Evolutionary conservation across 2,329 filamentous ascomycete genomes (phyloP), one percentile per base, ranked within the genome.

Genomic region (Arthroderma sp.): DNA sequence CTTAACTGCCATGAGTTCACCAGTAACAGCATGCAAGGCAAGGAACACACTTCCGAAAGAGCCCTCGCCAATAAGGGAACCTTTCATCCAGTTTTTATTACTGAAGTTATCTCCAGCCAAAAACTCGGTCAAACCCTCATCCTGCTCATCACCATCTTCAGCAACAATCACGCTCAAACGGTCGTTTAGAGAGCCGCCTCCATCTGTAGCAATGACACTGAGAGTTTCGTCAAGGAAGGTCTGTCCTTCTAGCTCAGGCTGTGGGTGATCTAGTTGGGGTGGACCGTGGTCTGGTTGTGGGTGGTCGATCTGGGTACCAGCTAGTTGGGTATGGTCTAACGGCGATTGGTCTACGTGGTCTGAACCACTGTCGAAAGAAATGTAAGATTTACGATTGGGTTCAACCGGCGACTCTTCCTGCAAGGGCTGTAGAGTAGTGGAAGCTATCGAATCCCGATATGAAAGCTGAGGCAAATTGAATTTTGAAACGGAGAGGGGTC

Each of bases 11-110:
- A 98, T 86, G 37, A 98, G 81, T 66, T 96, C 91, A 58, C 89
- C 91, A 11, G 91, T 98, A 44, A 98, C 83, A 42, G 91, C 85
- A 61, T 98, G 91, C 30, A 98, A 74, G 28, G 91, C 91, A 40
- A 98, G 75, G 65, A 93, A 98, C 43, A 98, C 91, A 55, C 82
- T 88, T 57, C 91, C 91, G 58, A 98, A 98, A 4, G 88, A 95
- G 50, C 91, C 91, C 65, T 95, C 87, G 30, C 91, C 91, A 53
- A 98, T 98, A 50, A 96, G 73, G 30, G 89, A 88, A 58, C 91
- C 91, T 70, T 96, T 95, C 87, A 98, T 96, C 85, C 93, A 98
- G 64, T 94, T 94, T 68, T 89, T 84, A 50, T 94, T 88, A 52
- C 93, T 88, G 80, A 91, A 96, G 6, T 86, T 93, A 59, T 95